Conservation (phyloP, 2,329 filamentous ascomycete species). For the Hypoxylon sp. region DNA sequence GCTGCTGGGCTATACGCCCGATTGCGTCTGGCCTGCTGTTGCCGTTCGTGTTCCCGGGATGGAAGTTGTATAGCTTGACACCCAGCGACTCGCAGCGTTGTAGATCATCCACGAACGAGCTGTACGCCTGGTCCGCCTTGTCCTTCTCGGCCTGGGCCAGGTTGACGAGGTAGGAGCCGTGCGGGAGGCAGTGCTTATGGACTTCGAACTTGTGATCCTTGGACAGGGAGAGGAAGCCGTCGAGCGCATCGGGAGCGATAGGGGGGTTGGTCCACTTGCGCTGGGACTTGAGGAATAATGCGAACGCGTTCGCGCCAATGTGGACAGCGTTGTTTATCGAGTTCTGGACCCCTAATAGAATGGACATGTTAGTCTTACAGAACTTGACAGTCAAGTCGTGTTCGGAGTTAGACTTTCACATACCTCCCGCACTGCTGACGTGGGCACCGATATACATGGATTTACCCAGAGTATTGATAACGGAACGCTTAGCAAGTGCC, state of each 20-base stretch:
- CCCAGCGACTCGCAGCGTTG: slow-evolving; percentile 84
- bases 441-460: slow-evolving; percentile 89
- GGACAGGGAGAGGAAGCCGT: slow-evolving; percentile 74
- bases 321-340: slow-evolving; percentile 78
- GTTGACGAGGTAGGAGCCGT: slow-evolving; percentile 97
- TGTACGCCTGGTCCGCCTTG: slow-evolving; percentile 87
- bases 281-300: slow-evolving; percentile 94
- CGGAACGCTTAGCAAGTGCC: slow-evolving; percentile 74
- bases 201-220: slow-evolving; percentile 75
- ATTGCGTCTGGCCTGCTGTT: slow-evolving; percentile 74
- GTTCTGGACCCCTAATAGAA: slow-evolving; percentile 79
- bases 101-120: slow-evolving; percentile 86
- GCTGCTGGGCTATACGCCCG: slow-evolving; percentile 77
- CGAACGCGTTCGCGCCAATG: slow-evolving; percentile 92
- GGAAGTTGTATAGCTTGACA: slow-evolving; percentile 96
- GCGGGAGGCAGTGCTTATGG: slow-evolving; percentile 79
- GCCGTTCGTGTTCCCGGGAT: slow-evolving; percentile 84
- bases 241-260: slow-evolving; percentile 70
- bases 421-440: slow-evolving; percentile 87
- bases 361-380: slow-evolving; percentile 20
- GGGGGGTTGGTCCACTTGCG: slow-evolving; percentile 91
- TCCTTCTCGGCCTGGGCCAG: slow-evolving; percentile 82
- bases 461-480: slow-evolving; percentile 67
- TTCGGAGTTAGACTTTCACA: slow-evolving; percentile 33
- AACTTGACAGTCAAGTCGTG: background rate